Conservation (phyloP, 345 rosid species). For the Linum usitatissimum region DNA sequence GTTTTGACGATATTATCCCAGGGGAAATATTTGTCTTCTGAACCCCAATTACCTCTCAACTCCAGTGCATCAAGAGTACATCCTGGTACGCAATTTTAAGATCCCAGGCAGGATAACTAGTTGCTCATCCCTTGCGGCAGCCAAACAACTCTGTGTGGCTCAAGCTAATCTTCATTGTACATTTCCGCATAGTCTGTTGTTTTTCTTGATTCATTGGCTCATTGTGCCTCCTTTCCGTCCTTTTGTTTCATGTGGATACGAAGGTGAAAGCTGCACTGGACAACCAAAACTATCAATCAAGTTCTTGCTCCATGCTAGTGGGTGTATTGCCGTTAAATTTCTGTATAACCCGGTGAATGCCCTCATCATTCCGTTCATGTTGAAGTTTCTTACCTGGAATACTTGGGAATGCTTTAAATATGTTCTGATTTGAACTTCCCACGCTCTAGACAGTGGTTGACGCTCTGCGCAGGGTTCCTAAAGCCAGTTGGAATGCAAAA, state of each 20-base stretch:
- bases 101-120: too few species aligned
- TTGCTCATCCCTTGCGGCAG: neutral
- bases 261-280: conserved; percentile 33
- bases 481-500: conserved; percentile 81
- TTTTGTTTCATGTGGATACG: conserved; percentile 5
- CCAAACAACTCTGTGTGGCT: neutral
- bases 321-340: conserved; percentile 69
- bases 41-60: conserved; percentile 24
- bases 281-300: conserved; percentile 46
- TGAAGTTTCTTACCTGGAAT: neutral
- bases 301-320: conserved; percentile 55
- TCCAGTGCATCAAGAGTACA: conserved; percentile 18
- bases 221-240: neutral
- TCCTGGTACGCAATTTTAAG: conserved; percentile 25
- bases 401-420: conserved; percentile 6
- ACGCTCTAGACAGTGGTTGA: conserved; percentile 40
- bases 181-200: neutral
- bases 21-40: conserved; percentile 27
- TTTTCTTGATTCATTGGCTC: neutral
- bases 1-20: conserved; percentile 11
- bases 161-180: neutral
- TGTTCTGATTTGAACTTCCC: conserved; percentile 2
- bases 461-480: conserved; percentile 69
- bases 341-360: conserved; percentile 44
- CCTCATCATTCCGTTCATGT: conserved; percentile 2